Evolutionary conservation across 768 basidiomycete genomes (phyloP).

Genomic region (Dentipellis sp.): DNA sequence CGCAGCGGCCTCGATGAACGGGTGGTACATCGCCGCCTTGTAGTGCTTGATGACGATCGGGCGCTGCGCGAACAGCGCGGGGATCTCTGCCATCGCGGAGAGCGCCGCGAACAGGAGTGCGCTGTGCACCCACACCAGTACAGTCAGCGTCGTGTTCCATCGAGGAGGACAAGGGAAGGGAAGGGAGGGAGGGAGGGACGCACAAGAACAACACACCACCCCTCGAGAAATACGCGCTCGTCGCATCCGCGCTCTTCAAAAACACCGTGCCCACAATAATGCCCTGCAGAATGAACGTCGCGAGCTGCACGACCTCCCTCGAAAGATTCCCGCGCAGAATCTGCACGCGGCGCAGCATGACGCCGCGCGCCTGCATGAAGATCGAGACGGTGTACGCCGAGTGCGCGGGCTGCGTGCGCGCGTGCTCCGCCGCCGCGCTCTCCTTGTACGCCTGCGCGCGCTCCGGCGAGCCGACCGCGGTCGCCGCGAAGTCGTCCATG

Average conservation of each 20-base stretch:
- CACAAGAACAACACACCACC: constrained; percentile 75
- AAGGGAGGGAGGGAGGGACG: no score
- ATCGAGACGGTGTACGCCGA: constrained; percentile 29
- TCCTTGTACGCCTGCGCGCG: constrained; percentile 29
- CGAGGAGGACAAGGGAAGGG: neutral
- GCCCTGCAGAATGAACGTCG: constrained; percentile 45
- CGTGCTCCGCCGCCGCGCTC: constrained; percentile 32
- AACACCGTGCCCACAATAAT: constrained; percentile 59
- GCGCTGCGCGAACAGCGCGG: constrained; percentile 44
- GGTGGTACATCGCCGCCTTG: constrained; percentile 54
- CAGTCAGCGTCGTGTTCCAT: neutral
- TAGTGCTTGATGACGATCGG: constrained; percentile 50
- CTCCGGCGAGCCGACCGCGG: constrained; percentile 37
- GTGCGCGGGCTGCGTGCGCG: constrained; percentile 30
- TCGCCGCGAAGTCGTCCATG: constrained; percentile 32
- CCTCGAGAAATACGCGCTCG: constrained; percentile 62
- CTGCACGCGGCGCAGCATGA: constrained; percentile 27
- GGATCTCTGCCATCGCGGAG: constrained; percentile 55
- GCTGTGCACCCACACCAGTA: constrained; percentile 26
- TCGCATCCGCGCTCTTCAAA: constrained; percentile 42
- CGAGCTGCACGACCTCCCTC: constrained; percentile 25
- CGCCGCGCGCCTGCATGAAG: constrained; percentile 26
- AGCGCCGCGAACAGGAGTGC: constrained; percentile 51
- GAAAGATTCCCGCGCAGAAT: constrained; percentile 24
- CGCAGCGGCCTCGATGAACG: constrained; percentile 44